Evolutionary conservation across 768 basidiomycete genomes (phyloP).

Genomic region (Hirschioporus abietinus): DNA sequence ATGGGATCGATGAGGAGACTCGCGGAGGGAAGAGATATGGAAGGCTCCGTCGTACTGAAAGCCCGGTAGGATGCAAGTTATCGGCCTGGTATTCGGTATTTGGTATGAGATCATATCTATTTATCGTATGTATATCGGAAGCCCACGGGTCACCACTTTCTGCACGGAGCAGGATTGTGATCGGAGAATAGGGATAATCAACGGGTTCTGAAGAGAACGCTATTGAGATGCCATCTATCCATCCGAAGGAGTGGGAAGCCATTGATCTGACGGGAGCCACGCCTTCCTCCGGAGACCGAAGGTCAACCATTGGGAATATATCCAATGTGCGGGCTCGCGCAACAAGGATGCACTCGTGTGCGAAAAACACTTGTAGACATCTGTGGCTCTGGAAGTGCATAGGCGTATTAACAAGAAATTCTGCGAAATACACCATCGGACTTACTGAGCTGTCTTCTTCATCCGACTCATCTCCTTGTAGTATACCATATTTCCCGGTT

Average conservation of each 20-base stretch:
- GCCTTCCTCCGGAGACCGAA: conserved; percentile 20
- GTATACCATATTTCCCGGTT: conserved; percentile 38
- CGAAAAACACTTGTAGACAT: conserved; percentile 48
- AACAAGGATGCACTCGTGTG: conserved; percentile 43
- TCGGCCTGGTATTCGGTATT: conserved; percentile 24
- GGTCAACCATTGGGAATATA: conserved; percentile 45
- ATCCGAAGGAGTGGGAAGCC: conserved; percentile 53
- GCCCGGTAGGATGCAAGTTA: conserved; percentile 1
- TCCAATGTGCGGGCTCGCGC: conserved; percentile 54
- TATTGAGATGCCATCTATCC: conserved; percentile 58
- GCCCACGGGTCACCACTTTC: conserved; percentile 62
- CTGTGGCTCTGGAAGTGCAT: conserved; percentile 36
- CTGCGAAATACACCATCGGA: background rate
- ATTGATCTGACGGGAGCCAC: conserved; percentile 29
- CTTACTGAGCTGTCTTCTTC: conserved; percentile 27
- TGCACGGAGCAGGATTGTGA: conserved; percentile 48
- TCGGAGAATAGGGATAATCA: background rate
- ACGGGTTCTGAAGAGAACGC: conserved; percentile 13
- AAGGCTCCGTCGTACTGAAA: conserved; percentile 1
- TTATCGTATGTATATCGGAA: conserved; percentile 39
- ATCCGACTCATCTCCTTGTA: conserved; percentile 33
- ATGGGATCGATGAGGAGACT: conserved; percentile 29
- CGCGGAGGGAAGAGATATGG: conserved; percentile 46
- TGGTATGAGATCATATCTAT: conserved; percentile 35
- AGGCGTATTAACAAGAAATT: background rate